Percentiles rank a stretch among this genome's conserved stretches.
phyloP scores from a whole-genome alignment of 2,329 filamentous ascomycete genomes.

The Corynespora cassiicola region DNA sequence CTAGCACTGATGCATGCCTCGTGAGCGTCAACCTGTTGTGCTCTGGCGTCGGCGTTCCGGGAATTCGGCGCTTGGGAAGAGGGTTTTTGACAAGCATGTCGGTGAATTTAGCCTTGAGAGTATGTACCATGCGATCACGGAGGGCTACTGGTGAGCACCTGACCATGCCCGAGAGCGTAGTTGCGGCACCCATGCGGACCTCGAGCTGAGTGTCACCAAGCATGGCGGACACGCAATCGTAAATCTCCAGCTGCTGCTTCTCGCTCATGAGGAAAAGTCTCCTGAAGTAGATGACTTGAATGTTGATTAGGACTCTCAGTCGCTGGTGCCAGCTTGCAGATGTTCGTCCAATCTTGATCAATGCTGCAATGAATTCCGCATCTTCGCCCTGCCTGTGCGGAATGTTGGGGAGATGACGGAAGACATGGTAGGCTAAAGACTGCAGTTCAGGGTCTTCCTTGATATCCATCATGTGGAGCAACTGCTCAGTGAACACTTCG shows the following conservation, averaged over 20 bases:
- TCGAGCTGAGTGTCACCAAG: conserved; percentile 89
- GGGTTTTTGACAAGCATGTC: conserved; percentile 80
- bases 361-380: conserved; percentile 78
- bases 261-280: conserved; percentile 85
- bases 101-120: conserved; percentile 81
- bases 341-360: conserved; percentile 86
- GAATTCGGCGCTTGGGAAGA: conserved; percentile 72
- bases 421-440: conserved; percentile 93
- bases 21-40: conserved; percentile 79
- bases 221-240: conserved; percentile 95
- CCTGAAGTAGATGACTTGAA: conserved; percentile 98
- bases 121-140: conserved; percentile 76
- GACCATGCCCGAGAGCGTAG: conserved; percentile 96
- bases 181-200: conserved; percentile 89
- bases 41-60: conserved; percentile 73
- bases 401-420: conserved; percentile 94
- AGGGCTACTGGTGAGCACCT: conserved; percentile 86
- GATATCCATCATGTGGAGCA: conserved; percentile 99
- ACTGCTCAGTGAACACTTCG: conserved; percentile 84
- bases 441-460: conserved; percentile 98
- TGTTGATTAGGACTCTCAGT: conserved; percentile 92
- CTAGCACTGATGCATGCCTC: conserved; percentile 89
- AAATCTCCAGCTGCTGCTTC: conserved; percentile 78
- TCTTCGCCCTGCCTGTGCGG: conserved; percentile 89
- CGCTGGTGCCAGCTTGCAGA: conserved; percentile 95